Percentiles rank a stretch among this genome's conserved stretches.
These are phyloP conservation scores for Fusarium setosum DNA, from an alignment of 2,329 filamentous ascomycete genomes.

Conservation along the genomic window DNA sequence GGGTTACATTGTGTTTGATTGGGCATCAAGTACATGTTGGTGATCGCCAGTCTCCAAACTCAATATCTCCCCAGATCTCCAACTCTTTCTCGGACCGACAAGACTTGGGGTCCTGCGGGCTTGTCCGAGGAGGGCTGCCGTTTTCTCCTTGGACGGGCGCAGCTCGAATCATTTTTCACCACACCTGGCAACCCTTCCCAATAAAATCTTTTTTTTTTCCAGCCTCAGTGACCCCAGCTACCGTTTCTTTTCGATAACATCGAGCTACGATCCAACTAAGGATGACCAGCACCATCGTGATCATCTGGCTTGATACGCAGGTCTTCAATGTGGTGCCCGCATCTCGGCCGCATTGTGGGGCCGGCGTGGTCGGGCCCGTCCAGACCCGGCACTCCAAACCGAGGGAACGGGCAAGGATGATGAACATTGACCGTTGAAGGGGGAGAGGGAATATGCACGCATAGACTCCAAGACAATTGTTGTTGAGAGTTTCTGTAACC, in stretches of 20 bases:
- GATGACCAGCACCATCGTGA: not conserved
- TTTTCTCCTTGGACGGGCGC: constrained; percentile 18
- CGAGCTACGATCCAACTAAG: too few species aligned
- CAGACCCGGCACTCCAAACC: not conserved
- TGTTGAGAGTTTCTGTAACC: constrained; percentile 1
- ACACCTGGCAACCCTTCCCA: not conserved
- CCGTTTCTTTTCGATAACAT: not conserved
- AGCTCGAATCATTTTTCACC: not conserved
- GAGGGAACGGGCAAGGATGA: not conserved
- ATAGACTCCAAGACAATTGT: not conserved
- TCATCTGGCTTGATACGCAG: not conserved
- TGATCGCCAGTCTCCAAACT: not conserved
- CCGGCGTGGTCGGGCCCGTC: not conserved
- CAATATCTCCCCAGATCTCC: constrained; percentile 1
- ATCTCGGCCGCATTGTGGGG: constrained; percentile 16
- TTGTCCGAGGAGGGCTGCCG: constrained; percentile 24
- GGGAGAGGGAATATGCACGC: not conserved
- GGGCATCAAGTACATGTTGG: not conserved
- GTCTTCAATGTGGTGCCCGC: not conserved
- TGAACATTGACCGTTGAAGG: not conserved
- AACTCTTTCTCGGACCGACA: constrained; percentile 19
- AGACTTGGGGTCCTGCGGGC: not conserved
- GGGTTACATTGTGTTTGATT: too few species aligned
- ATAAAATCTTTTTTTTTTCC: not conserved
- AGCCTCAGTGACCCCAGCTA: not conserved